Evolutionary conservation across 2,329 filamentous ascomycete genomes (phyloP).

Genomic region (Neurospora sp.): DNA sequence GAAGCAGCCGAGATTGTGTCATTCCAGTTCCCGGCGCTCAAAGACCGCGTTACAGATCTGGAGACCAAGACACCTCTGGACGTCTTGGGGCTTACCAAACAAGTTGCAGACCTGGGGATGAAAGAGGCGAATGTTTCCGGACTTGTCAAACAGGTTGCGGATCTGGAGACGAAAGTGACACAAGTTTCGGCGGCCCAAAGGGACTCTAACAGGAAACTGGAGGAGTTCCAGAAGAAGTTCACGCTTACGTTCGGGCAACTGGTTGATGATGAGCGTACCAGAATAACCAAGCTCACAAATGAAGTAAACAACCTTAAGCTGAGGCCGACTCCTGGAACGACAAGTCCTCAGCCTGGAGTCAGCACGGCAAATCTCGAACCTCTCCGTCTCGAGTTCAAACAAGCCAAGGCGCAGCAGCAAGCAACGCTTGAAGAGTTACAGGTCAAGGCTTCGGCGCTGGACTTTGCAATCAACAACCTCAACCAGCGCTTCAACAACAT

Average conservation of each 20-base stretch:
- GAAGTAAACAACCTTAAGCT: slow-evolving; percentile 1
- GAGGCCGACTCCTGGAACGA: neutral
- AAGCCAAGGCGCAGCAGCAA: slow-evolving; percentile 3
- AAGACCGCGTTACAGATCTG: neutral
- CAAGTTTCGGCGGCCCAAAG: neutral
- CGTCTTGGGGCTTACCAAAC: neutral
- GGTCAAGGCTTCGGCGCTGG: slow-evolving; percentile 23
- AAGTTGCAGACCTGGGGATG: neutral
- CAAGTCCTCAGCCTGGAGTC: neutral
- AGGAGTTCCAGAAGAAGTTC: slow-evolving; percentile 13
- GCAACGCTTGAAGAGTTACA: slow-evolving; percentile 15
- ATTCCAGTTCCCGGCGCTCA: slow-evolving; percentile 6
- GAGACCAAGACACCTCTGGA: neutral
- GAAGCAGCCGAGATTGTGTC: slow-evolving; percentile 5
- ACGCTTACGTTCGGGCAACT: neutral
- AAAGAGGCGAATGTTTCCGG: neutral
- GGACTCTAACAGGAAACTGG: slow-evolving; percentile 6
- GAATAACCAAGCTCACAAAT: neutral
- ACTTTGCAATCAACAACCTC: slow-evolving; percentile 29
- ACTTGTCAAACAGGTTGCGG: neutral
- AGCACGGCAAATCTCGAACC: neutral
- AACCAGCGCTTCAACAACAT: slow-evolving; percentile 41
- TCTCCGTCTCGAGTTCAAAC: neutral
- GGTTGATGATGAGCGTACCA: neutral
- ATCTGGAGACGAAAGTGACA: neutral